A percentile compares a stretch with the other conserved stretches of the same genome.
phyloP scores from a whole-genome alignment of 352 stramenopile genomes.

The Pythium aphanidermatum region DNA sequence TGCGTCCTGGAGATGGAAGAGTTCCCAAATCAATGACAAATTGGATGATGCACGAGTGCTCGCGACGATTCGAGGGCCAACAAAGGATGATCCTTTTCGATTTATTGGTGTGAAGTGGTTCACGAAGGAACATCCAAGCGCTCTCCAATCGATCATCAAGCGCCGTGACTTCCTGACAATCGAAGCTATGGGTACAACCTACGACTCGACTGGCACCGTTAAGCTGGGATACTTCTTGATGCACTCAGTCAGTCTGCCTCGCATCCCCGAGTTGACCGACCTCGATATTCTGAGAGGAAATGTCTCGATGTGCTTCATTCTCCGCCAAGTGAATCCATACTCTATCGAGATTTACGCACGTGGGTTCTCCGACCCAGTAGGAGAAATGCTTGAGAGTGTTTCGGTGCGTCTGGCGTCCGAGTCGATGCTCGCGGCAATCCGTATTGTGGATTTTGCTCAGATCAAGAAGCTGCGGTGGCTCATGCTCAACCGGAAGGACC shows the following conservation, averaged over 20 bases:
- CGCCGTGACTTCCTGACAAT: constrained; percentile 42
- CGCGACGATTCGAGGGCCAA: constrained; percentile 23
- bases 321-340: constrained; percentile 17
- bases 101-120: constrained; percentile 49
- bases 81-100: constrained; percentile 25
- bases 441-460: constrained; percentile 47
- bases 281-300: constrained; percentile 31
- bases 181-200: constrained; percentile 38
- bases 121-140: constrained; percentile 20
- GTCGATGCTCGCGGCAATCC: constrained; percentile 26
- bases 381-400: constrained; percentile 25
- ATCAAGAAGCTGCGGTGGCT: constrained; percentile 68
- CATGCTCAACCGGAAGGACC: constrained; percentile 24
- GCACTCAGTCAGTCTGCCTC: constrained; percentile 38
- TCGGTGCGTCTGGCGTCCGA: constrained; percentile 33
- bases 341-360: constrained; percentile 42
- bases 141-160: constrained; percentile 25
- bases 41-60: constrained; percentile 22
- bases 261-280: constrained; percentile 23
- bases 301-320: constrained; percentile 37
- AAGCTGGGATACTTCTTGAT: constrained; percentile 45
- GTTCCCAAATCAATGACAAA: constrained; percentile 24
- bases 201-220: constrained; percentile 27
- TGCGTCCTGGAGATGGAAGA: constrained; percentile 20
- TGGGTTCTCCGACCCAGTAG: constrained; percentile 34